These are phyloP conservation scores for Populus deltoides DNA, from an alignment of 345 rosid genomes.

Conservation along the genomic window DNA sequence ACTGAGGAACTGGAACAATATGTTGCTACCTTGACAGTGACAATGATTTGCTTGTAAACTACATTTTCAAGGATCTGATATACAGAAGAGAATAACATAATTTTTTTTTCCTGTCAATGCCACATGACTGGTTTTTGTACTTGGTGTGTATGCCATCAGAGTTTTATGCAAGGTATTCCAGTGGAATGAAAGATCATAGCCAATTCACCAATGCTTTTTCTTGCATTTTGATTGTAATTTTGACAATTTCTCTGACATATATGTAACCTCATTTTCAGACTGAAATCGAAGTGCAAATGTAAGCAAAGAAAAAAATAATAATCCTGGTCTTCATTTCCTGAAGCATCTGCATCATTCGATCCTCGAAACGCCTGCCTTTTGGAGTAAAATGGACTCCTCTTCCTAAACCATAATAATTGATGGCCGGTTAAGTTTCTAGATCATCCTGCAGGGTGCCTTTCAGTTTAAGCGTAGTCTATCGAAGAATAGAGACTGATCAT, in stretches of 20 bases:
- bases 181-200: not conserved
- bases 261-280: not conserved
- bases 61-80: not conserved
- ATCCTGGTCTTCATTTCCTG: slow-evolving; percentile 8
- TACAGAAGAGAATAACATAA: not conserved
- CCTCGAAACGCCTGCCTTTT: slow-evolving; percentile 20
- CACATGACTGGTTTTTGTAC: not conserved
- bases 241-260: not conserved
- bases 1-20: not conserved
- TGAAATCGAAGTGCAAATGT: not conserved
- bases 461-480: too few relatives aligned
- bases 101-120: not conserved
- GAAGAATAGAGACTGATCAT: too few relatives aligned
- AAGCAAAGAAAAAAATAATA: not conserved
- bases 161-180: not conserved
- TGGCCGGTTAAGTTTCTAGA: not conserved
- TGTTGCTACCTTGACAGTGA: not conserved
- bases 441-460: not conserved
- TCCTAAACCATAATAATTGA: slow-evolving; percentile 20
- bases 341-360: slow-evolving; percentile 23
- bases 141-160: not conserved
- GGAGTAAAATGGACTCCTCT: slow-evolving; percentile 32
- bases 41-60: not conserved
- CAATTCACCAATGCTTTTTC: not conserved
- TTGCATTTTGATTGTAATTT: not conserved